Conservation (phyloP, 2,329 filamentous ascomycete species). For the Pestalotiopsis sp. region DNA sequence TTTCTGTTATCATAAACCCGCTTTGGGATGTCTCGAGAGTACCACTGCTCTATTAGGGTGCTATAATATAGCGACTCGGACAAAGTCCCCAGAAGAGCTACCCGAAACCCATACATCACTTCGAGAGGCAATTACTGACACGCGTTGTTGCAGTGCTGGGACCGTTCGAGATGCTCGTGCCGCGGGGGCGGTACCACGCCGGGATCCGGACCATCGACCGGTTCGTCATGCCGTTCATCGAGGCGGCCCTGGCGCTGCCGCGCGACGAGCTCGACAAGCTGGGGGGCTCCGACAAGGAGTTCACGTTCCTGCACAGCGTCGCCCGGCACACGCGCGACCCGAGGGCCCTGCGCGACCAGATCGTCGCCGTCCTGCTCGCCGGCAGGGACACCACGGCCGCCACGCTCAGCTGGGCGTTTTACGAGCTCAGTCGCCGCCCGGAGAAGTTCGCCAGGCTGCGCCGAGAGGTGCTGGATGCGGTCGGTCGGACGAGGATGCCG, state of each 20-base stretch:
- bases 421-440: constrained; percentile 65
- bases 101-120: no score
- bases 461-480: constrained; percentile 56
- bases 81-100: no score
- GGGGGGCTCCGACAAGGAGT: constrained; percentile 65
- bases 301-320: constrained; percentile 79
- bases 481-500: constrained; percentile 53
- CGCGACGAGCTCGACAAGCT: constrained; percentile 69
- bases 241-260: constrained; percentile 64
- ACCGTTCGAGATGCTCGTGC: constrained; percentile 5
- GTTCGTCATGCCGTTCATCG: constrained; percentile 72
- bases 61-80: no score
- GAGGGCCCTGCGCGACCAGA: constrained; percentile 72
- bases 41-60: no score
- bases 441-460: constrained; percentile 60
- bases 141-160: not conserved
- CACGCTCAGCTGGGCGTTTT: constrained; percentile 68
- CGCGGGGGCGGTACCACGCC: constrained; percentile 52
- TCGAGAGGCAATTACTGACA: no score
- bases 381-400: constrained; percentile 73
- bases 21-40: no score
- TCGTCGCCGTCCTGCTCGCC: constrained; percentile 72
- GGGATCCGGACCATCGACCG: constrained; percentile 67
- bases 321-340: constrained; percentile 67
- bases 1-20: no score